Conservation (phyloP, 129 eudicot genomes). For the Tanacetum coccineum region DNA sequence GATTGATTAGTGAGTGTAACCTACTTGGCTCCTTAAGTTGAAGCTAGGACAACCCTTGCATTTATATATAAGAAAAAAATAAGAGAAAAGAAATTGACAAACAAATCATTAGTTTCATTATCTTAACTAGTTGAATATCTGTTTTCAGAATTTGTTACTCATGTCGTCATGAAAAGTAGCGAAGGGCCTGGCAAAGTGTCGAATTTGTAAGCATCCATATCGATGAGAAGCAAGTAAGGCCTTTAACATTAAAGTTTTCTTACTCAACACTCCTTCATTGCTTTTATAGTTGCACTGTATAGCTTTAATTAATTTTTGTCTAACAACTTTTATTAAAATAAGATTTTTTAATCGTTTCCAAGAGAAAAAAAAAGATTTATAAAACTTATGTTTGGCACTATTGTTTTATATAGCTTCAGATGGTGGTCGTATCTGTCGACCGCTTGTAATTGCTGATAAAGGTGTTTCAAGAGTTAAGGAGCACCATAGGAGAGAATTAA, state of each 20-base stretch:
- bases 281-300: too few species aligned
- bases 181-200: constrained; percentile 85
- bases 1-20: too few species aligned
- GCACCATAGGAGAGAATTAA: constrained; percentile 82
- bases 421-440: constrained; percentile 99
- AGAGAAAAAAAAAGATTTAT: neutral
- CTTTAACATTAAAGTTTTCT: neutral
- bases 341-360: neutral
- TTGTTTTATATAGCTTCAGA: constrained; percentile 97
- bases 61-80: too few species aligned
- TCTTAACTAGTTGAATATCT: neutral
- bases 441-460: constrained; percentile 91
- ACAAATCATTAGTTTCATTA: too few species aligned
- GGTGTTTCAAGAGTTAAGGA: constrained; percentile 92
- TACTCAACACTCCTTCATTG: too few species aligned
- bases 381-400: constrained; percentile 37
- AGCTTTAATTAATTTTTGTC: too few species aligned
- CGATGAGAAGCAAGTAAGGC: constrained; percentile 85
- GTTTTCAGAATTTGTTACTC: constrained; percentile 53
- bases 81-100: too few species aligned
- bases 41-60: too few species aligned
- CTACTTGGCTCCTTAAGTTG: too few species aligned
- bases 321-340: too few species aligned
- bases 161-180: constrained; percentile 77
- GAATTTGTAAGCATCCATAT: constrained; percentile 86